Base-by-base conservation (phyloP, 495 filamentous ascomycete genomes). In the Trichoderma asperelloides region DNA sequence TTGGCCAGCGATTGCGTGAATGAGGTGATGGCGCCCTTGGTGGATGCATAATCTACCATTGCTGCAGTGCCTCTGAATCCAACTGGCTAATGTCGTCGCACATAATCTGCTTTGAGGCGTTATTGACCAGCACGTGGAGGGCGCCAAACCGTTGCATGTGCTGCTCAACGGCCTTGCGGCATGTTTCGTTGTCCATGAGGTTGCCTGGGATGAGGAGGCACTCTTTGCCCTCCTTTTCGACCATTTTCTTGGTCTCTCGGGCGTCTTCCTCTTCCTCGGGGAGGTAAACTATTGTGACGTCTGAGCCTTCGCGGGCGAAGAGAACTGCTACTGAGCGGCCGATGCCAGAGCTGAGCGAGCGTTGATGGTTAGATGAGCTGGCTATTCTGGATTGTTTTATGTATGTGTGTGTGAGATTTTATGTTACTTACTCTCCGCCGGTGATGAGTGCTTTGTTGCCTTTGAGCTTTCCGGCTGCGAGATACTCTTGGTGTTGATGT, bases 61-160 rank as follows among this genome's bases (percentile, higher is more conserved):
- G 72, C 70, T 1, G 72, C 64, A 1, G 83, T 85, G 4, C 86
- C 85, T 41, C 81, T 75, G 70, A 86, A 87, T 21, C 80, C 78
- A 43, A 82, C 81, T 75, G 1, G 69, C 69, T n/a, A 28, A 88
- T 76, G 43, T 87, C 80, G 15, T 77, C 71, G 71, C 78, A 84
- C 71, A 82, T 78, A 27, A 79, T 76, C 72, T 87, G 84, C 69
- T 81, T 83, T 1, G 82, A 80, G 9, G 86, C 87, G 70, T 88
- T 89, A 73, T 89, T 89, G 68, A 87, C 81, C 9, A 88, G 77
- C 11, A 87, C 78, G 67, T 87, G 81, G 71, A 89, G 70, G 8
- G 68, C 70, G 40, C 83, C 78, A 62, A 75, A 81, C 40, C 74
- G 73, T 63, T 81, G 74, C n/a, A 85, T 75, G 69, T 87, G 84